These are phyloP conservation scores for Dioscorea zingiberensis DNA, from an alignment of 106 monocot species.

Conservation along the genomic window DNA sequence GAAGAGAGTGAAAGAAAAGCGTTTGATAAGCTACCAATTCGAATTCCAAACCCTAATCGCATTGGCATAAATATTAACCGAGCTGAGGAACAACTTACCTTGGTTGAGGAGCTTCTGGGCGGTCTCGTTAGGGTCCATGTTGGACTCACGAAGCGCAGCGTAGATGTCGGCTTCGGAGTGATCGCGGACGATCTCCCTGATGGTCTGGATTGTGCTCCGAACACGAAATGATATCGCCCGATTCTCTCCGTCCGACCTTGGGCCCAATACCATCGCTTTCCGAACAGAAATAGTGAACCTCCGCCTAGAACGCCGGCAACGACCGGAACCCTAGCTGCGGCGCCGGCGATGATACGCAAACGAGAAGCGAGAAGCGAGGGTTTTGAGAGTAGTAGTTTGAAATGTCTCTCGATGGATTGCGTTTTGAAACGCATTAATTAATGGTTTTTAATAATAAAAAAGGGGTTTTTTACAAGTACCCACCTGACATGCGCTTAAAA, in stretches of 20 bases:
- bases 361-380: not conserved
- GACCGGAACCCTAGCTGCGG: not conserved
- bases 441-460: too few species aligned
- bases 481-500: too few species aligned
- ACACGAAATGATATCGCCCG: conserved; percentile 9
- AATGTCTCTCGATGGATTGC: not conserved
- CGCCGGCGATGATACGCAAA: not conserved
- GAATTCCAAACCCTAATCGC: too few species aligned
- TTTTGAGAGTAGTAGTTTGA: not conserved
- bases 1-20: too few species aligned
- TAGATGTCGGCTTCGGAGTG: conserved; percentile 79
- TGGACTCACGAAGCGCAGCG: conserved; percentile 53
- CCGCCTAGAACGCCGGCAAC: too few species aligned
- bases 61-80: too few species aligned
- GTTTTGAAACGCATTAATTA: too few species aligned
- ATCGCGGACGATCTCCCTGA: conserved; percentile 71
- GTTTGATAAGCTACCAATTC: too few species aligned
- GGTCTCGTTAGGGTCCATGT: conserved; percentile 90
- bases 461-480: too few species aligned
- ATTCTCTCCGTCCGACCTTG: conserved; percentile 12
- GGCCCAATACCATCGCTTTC: too few species aligned
- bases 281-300: too few species aligned
- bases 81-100: conserved; percentile 18
- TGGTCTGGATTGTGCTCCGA: conserved; percentile 43
- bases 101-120: conserved; percentile 68